phyloP scores from a whole-genome alignment of 495 filamentous ascomycete species.

The Cladorrhinum samala region DNA sequence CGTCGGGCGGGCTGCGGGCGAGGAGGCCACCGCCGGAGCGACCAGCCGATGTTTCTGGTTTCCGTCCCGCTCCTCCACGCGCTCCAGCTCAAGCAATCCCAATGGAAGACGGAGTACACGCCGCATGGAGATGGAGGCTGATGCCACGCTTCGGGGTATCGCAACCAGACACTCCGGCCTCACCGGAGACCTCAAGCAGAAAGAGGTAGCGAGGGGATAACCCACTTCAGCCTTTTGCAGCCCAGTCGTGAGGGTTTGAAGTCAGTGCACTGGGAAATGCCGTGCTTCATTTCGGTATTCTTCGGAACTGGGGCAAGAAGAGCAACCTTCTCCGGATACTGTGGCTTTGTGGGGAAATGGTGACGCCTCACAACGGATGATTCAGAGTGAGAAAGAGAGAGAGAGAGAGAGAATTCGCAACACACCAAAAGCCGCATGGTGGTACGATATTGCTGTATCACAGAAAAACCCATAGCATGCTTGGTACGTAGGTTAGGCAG shows the following conservation, averaged over 20 bases:
- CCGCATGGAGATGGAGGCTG: neutral
- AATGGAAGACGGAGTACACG: neutral
- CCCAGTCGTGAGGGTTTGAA: neutral
- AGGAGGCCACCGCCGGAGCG: constrained; percentile 1
- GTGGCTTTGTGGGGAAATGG: neutral
- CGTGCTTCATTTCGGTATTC: too few species aligned
- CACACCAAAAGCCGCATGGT: neutral
- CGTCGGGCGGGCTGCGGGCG: neutral
- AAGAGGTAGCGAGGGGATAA: neutral
- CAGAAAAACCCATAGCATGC: too few species aligned
- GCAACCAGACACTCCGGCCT: neutral
- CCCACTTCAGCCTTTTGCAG: neutral
- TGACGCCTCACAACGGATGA: neutral
- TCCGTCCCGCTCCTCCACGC: constrained; percentile 22
- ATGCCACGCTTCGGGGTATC: neutral
- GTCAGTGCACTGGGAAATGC: neutral
- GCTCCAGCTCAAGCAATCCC: neutral
- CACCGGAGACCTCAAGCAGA: neutral
- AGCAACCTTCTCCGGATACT: neutral
- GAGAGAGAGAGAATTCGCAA: neutral
- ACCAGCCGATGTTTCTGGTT: constrained; percentile 5
- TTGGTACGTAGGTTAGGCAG: too few species aligned
- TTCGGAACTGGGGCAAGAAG: neutral
- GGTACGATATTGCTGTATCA: neutral
- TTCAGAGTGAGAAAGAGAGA: neutral